Conservation (phyloP, 495 filamentous ascomycete species). For the Xylaria nigripes region DNA sequence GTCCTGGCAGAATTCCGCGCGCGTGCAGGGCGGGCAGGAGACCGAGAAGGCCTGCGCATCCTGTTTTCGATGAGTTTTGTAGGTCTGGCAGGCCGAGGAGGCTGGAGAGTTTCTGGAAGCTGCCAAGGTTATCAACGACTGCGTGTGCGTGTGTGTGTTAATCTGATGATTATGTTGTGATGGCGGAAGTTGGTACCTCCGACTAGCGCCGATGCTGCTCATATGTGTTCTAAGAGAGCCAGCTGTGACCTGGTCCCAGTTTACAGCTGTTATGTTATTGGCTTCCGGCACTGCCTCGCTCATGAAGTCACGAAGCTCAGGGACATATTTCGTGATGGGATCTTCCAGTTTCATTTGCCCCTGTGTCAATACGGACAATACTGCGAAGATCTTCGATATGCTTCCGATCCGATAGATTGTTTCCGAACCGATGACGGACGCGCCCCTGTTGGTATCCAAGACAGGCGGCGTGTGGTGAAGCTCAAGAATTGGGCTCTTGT, state of each 20-base stretch:
- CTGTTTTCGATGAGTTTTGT: conserved; percentile 19
- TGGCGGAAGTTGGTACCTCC: conserved; percentile 12
- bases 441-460: conserved; percentile 21
- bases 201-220: conserved; percentile 28
- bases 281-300: conserved; percentile 17
- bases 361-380: conserved; percentile 34
- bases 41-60: conserved; percentile 28
- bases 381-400: conserved; percentile 45
- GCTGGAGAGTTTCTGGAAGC: conserved; percentile 20
- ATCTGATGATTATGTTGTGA: not conserved
- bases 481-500: conserved; percentile 23
- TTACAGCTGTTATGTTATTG: conserved; percentile 23
- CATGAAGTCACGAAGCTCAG: conserved; percentile 28
- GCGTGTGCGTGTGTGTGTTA: conserved; percentile 4
- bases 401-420: conserved; percentile 47
- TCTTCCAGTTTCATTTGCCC: conserved; percentile 34
- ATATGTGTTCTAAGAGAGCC: conserved; percentile 31
- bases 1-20: conserved; percentile 28
- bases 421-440: conserved; percentile 31
- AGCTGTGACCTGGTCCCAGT: conserved; percentile 34
- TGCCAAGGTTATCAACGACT: conserved; percentile 24
- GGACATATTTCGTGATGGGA: conserved; percentile 39
- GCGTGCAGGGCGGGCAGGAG: conserved; percentile 21
- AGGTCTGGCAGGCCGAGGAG: conserved; percentile 25
- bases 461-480: conserved; percentile 27